Evolutionary conservation across 2,329 filamentous ascomycete genomes (phyloP).

Genomic region (Didymella arachidicola): DNA sequence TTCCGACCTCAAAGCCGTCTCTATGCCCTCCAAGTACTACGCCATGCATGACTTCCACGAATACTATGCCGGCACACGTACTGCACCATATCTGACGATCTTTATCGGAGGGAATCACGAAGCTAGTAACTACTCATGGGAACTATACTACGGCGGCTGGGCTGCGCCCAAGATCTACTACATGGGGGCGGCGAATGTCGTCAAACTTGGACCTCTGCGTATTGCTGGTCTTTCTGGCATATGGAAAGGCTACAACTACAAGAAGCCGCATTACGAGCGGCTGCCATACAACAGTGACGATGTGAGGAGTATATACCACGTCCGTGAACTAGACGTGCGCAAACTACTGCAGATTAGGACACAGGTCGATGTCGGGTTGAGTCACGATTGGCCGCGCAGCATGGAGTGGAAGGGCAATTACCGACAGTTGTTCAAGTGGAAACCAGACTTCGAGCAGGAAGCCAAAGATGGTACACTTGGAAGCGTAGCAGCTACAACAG

Average conservation of each 20-base stretch:
- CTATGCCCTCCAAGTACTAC: slow-evolving; percentile 87
- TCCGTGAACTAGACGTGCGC: slow-evolving; percentile 87
- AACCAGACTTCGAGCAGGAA: slow-evolving; percentile 78
- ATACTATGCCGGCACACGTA: slow-evolving; percentile 83
- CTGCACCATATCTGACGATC: slow-evolving; percentile 86
- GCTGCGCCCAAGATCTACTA: slow-evolving; percentile 98
- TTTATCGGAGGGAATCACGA: slow-evolving; percentile 97
- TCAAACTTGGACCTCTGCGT: slow-evolving; percentile 82
- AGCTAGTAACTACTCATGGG: slow-evolving; percentile 86
- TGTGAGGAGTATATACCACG: slow-evolving; percentile 84
- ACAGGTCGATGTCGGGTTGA: slow-evolving; percentile 89
- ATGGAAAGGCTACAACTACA: slow-evolving; percentile 91
- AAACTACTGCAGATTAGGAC: slow-evolving; percentile 86
- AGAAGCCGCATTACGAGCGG: slow-evolving; percentile 81
- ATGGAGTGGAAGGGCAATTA: slow-evolving; percentile 82
- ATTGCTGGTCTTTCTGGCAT: slow-evolving; percentile 93
- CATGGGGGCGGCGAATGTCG: slow-evolving; percentile 87
- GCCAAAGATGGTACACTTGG: slow-evolving; percentile 78
- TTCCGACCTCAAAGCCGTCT: slow-evolving; percentile 85
- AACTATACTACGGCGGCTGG: slow-evolving; percentile 97
- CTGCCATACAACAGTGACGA: slow-evolving; percentile 83
- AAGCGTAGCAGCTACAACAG: slow-evolving; percentile 77
- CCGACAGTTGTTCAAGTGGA: slow-evolving; percentile 72
- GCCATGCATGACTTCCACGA: slow-evolving; percentile 89
- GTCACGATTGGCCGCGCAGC: slow-evolving; percentile 92